Percentiles rank a stretch among this genome's conserved stretches.
phyloP scores from a whole-genome alignment of 177 flowering plant species.

The Vitis hybrid region DNA sequence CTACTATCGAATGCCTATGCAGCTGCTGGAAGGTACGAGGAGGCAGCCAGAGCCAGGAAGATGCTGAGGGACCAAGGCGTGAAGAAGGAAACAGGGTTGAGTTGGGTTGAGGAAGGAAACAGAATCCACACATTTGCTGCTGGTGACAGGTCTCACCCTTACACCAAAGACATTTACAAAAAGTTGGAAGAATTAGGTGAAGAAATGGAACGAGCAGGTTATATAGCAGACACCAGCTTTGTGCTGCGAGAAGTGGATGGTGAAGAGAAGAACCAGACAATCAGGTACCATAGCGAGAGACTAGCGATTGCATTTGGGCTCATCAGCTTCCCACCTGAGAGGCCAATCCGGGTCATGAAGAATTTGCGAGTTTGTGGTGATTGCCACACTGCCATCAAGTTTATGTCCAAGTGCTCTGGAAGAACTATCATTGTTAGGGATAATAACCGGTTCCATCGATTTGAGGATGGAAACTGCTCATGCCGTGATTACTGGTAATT shows the following conservation, averaged over 20 bases:
- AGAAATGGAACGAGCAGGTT: constrained; percentile 78
- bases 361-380: constrained; percentile 89
- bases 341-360: constrained; percentile 88
- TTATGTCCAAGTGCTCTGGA: constrained; percentile 66
- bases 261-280: constrained; percentile 40
- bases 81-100: constrained; percentile 92
- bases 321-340: constrained; percentile 58
- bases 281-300: constrained; percentile 60
- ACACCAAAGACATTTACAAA: constrained; percentile 51
- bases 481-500: constrained; percentile 90
- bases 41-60: constrained; percentile 84
- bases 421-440: constrained; percentile 83
- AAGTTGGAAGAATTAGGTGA: constrained; percentile 68
- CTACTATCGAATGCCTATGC: constrained; percentile 83
- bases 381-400: constrained; percentile 85
- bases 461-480: constrained; percentile 83
- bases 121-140: constrained; percentile 74
- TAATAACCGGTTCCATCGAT: constrained; percentile 81
- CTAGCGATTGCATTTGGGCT: constrained; percentile 88
- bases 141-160: constrained; percentile 62
- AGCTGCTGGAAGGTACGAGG: constrained; percentile 78
- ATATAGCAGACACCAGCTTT: constrained; percentile 65
- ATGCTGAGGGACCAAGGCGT: constrained; percentile 71
- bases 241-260: constrained; percentile 42
- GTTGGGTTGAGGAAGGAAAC: constrained; percentile 96